Evolutionary conservation across 257 asterid genomes (phyloP), one percentile per base, ranked within the genome.

Genomic region (Capsicum rhomboideum): DNA sequence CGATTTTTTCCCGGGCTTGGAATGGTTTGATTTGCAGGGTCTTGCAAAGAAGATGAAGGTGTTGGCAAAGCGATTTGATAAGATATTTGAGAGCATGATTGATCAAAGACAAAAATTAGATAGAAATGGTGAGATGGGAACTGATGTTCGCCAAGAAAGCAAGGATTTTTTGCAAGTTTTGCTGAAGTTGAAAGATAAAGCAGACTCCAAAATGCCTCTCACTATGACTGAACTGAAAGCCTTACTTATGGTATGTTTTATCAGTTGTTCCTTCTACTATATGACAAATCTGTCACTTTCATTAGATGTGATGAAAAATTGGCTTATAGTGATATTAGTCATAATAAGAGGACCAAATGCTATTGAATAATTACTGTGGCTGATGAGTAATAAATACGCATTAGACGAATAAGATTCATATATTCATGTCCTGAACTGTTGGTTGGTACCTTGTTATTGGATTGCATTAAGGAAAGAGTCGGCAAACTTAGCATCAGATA

Each of bases 111-210:
- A 49, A 87, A 87, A 80, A 78, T 64, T 55, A 81, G 84, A 34
- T 66, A 66, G 53, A 8, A 28, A 31, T 6, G 61, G 44, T 0
- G 37, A 34, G 37, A 34, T 34, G 37, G 37, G 37, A 34, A 34
- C 37, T 34, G 2, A 2, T 34, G 59, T 20, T 66, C 86, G 83
- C 3, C 83, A 80, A 13, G 84, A 74, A 21, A 85, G 84, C 64
- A 92, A 86, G 77, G 97, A 94, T 83, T 94, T 94, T 86, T 63
- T 94, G 87, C 93, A 93, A 85, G 82, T 93, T 54, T 17, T 94
- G 82, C 83, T 94, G 56, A 54, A 87, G 85, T 29, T 91, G 78
- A 92, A 85, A 83, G 95, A 93, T n/a, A 86, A 85, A 7, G 91
- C 81, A 44, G 92, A 91, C 86, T 78, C 88, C 13, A 92, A 91